phyloP scores from a whole-genome alignment of 495 filamentous ascomycete genomes.

The Penicillium taxi region DNA sequence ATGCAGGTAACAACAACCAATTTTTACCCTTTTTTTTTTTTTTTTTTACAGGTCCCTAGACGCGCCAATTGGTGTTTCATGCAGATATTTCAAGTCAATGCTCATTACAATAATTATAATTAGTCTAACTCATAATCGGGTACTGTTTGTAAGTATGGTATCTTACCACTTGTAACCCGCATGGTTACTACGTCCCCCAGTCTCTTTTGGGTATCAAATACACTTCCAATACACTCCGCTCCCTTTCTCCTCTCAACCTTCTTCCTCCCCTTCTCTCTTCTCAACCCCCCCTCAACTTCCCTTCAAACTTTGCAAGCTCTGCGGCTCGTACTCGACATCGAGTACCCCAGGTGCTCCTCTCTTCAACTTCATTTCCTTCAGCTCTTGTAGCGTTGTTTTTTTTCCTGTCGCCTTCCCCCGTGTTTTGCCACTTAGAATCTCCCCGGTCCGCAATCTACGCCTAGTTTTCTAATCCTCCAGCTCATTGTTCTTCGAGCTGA shows the following conservation, averaged over 20 bases:
- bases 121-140: too few relatives aligned
- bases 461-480: not conserved
- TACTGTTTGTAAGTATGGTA: too few relatives aligned
- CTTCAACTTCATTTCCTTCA: not conserved
- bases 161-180: too few relatives aligned
- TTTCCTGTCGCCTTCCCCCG: conserved; percentile 7
- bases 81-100: too few relatives aligned
- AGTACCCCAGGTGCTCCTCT: conserved; percentile 16
- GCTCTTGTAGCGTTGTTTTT: conserved; percentile 9
- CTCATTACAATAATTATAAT: too few relatives aligned
- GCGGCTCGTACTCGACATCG: conserved; percentile 19
- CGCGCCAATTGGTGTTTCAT: too few relatives aligned
- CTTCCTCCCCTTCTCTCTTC: conserved; percentile 14
- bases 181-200: too few relatives aligned
- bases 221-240: conserved; percentile 20
- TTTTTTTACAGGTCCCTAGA: too few relatives aligned
- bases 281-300: conserved; percentile 8
- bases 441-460: conserved; percentile 4
- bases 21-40: too few relatives aligned
- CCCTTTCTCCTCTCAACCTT: conserved; percentile 16
- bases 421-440: conserved; percentile 7
- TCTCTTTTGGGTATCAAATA: conserved; percentile 15
- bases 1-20: too few relatives aligned
- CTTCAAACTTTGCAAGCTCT: conserved; percentile 10
- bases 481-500: too few relatives aligned